Conservation (phyloP, 805 yeast species). For the Yamadazyma phyllophila region DNA sequence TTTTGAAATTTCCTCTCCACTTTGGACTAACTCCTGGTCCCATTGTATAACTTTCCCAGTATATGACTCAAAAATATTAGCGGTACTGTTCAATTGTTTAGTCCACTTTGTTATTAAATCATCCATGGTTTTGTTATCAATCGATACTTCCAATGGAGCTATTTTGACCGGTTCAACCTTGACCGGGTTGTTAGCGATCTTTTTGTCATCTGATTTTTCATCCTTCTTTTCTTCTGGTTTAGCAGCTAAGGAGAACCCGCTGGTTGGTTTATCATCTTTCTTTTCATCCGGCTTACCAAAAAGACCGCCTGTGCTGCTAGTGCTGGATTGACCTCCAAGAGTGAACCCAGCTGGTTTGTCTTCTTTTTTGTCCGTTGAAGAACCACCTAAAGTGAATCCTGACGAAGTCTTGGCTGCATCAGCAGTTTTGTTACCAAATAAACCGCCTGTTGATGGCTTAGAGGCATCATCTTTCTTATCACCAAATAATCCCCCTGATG, state of each 20-base stretch:
- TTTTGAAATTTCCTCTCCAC: slow-evolving; percentile 80
- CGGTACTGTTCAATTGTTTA: slow-evolving; percentile 69
- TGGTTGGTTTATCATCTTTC: slow-evolving; percentile 16
- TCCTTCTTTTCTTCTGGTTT: slow-evolving; percentile 24
- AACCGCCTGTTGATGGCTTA: slow-evolving; percentile 15
- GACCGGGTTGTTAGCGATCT: slow-evolving; percentile 16
- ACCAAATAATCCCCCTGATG: slow-evolving; percentile 17
- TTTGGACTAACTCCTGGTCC: slow-evolving; percentile 81
- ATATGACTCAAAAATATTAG: slow-evolving; percentile 71
- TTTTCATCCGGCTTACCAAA: slow-evolving; percentile 17
- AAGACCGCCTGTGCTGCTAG: slow-evolving; percentile 16
- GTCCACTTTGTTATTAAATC: slow-evolving; percentile 95
- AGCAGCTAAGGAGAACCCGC: slow-evolving; percentile 23
- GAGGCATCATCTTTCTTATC: slow-evolving; percentile 9
- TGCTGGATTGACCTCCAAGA: slow-evolving; percentile 16
- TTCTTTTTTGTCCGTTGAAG: slow-evolving; percentile 8
- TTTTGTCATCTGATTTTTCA: slow-evolving; percentile 15
- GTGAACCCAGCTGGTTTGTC: slow-evolving; percentile 18
- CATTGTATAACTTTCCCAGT: slow-evolving; percentile 74
- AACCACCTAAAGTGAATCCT: slow-evolving; percentile 17
- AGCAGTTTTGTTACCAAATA: slow-evolving; percentile 10
- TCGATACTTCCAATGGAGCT: slow-evolving; percentile 67
- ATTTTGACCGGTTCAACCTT: slow-evolving; percentile 49
- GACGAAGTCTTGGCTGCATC: slow-evolving; percentile 11
- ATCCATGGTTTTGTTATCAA: slow-evolving; percentile 89